A percentile compares a stretch with the other conserved stretches of the same genome.
Evolutionary conservation across 148 eudicot species (phyloP).

Genomic region (Fallopia convolvulus): DNA sequence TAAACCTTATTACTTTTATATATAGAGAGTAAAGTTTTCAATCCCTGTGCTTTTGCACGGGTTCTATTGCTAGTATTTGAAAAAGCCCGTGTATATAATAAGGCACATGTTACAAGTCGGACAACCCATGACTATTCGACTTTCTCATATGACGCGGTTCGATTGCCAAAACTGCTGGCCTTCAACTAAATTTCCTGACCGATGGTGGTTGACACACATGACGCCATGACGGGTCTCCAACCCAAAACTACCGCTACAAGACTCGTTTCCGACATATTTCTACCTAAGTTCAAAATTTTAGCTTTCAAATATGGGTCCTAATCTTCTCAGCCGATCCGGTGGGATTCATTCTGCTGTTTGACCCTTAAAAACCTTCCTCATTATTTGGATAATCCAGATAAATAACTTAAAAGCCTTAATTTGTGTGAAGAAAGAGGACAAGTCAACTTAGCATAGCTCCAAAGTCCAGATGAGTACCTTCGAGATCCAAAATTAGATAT

Average conservation of each 20-base stretch:
- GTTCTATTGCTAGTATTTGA: too few species aligned
- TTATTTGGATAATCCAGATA: background rate
- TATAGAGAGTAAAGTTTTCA: too few species aligned
- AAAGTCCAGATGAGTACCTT: background rate
- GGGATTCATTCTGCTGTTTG: background rate
- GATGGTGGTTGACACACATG: background rate
- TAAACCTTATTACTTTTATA: too few species aligned
- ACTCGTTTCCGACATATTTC: background rate
- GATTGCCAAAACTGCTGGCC: background rate
- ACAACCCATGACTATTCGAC: too few species aligned
- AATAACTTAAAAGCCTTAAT: background rate
- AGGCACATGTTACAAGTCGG: too few species aligned
- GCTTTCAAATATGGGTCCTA: background rate
- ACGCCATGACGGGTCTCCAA: background rate
- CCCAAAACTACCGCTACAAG: background rate
- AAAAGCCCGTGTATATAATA: too few species aligned
- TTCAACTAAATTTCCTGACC: background rate
- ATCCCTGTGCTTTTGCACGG: too few species aligned
- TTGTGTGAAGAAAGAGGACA: slow-evolving; percentile 7
- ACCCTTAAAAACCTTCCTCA: background rate
- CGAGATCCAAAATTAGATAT: background rate
- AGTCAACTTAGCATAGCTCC: slow-evolving; percentile 5
- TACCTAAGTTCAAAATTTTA: background rate
- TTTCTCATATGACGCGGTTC: too few species aligned
- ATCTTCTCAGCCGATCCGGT: background rate